phyloP scores from a whole-genome alignment of 352 stramenopile species.

The Phytophthora uliginosa region DNA sequence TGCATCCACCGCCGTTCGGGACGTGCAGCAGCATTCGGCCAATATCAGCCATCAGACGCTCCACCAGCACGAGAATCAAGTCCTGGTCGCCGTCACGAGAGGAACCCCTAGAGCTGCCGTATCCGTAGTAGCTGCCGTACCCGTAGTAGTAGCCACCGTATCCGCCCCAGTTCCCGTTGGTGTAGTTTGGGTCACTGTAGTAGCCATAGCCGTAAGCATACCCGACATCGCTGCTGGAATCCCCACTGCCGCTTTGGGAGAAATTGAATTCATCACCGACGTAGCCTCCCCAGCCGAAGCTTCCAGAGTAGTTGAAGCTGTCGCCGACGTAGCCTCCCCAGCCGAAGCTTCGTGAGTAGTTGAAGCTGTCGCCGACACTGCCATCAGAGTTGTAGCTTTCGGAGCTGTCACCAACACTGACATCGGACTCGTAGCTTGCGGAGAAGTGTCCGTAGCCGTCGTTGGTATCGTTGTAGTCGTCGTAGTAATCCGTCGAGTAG shows the following conservation, averaged over 20 bases:
- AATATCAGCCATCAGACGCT: background rate
- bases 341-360: background rate
- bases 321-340: background rate
- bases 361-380: background rate
- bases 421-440: background rate
- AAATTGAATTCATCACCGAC: background rate
- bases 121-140: too few relatives aligned
- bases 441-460: background rate
- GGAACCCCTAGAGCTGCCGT: background rate
- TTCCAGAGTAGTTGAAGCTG: too few relatives aligned
- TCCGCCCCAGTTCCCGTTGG: background rate
- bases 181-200: background rate
- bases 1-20: conserved; percentile 4
- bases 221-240: background rate
- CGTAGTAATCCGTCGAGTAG: background rate
- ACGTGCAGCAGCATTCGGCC: background rate
- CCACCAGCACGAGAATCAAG: background rate
- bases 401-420: background rate
- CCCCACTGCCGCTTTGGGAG: background rate
- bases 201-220: background rate
- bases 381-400: background rate
- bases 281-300: background rate
- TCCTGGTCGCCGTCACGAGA: background rate
- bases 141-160: background rate
- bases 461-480: conserved; percentile 1